Conservation (phyloP, 345 rosid species). For the Diplotaxis tenuifolia region DNA sequence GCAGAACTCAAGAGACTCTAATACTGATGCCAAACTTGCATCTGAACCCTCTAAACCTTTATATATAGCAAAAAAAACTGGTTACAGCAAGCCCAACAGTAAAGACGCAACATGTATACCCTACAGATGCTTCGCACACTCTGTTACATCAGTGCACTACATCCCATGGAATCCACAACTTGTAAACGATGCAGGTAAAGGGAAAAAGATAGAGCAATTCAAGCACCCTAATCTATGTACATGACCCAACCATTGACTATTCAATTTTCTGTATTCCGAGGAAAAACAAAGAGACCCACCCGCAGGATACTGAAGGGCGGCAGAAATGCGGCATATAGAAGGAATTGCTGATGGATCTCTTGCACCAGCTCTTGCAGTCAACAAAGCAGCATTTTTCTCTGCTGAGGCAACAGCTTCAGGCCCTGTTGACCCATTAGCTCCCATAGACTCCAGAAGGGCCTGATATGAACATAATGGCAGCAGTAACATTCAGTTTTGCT, state of each 20-base stretch:
- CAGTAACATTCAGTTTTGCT: background rate
- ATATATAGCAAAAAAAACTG: background rate
- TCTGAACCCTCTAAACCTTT: conserved; percentile 87
- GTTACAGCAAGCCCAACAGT: background rate
- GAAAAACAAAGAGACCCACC: conserved; percentile 46
- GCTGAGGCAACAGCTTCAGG: conserved; percentile 85
- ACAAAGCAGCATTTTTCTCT: conserved; percentile 86
- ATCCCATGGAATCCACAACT: background rate
- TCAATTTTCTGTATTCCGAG: background rate
- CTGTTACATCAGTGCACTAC: background rate
- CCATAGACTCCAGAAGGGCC: conserved; percentile 90
- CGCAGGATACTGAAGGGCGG: conserved; percentile 92
- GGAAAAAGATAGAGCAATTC: background rate
- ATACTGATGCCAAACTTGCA: conserved; percentile 78
- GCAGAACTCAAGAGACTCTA: conserved; percentile 86
- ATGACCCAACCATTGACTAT: background rate
- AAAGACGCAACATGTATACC: background rate
- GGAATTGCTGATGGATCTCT: conserved; percentile 99
- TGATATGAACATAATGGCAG: conserved; percentile 26
- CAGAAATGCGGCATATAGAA: conserved; percentile 92
- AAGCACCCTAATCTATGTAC: background rate
- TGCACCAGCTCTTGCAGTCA: conserved; percentile 98
- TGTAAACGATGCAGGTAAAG: background rate
- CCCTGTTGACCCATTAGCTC: conserved; percentile 84
- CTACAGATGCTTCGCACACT: background rate